phyloP scores from a whole-genome alignment of 202 grass and related monocot genomes.

The Saccharum hybrid region DNA sequence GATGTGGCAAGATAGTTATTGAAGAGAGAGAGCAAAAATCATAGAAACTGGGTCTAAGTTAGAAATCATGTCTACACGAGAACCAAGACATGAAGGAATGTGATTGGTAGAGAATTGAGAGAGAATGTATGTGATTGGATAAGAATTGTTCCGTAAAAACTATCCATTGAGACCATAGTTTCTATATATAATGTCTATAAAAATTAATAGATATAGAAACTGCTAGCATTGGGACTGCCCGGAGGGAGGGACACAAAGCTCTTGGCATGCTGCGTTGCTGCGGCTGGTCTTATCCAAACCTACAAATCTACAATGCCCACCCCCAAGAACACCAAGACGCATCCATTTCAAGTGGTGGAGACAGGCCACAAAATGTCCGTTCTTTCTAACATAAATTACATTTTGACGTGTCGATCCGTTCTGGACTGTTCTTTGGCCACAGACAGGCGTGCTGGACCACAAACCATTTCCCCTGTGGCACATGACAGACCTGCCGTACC shows the following conservation, averaged over 20 bases:
- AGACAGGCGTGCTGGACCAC: conserved; percentile 8
- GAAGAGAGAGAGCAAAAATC: too few species aligned
- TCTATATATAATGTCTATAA: too few species aligned
- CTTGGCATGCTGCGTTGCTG: not conserved
- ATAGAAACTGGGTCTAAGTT: too few species aligned
- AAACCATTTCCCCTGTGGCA: not conserved
- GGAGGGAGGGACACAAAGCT: not conserved
- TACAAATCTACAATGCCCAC: not conserved
- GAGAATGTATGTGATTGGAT: too few species aligned
- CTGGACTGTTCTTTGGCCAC: not conserved
- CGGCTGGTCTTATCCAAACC: not conserved
- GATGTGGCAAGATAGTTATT: too few species aligned
- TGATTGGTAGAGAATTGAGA: too few species aligned
- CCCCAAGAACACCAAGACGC: not conserved
- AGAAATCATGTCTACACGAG: too few species aligned
- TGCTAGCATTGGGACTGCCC: too few species aligned
- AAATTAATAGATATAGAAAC: too few species aligned
- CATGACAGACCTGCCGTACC: not conserved
- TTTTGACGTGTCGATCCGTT: not conserved
- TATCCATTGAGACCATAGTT: too few species aligned
- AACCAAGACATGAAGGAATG: too few species aligned
- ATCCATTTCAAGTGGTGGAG: not conserved
- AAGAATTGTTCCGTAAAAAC: too few species aligned
- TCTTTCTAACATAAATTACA: not conserved
- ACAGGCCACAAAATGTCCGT: not conserved